A percentile compares a stretch with the other conserved stretches of the same genome.
These are phyloP conservation scores for Eutrema heterophyllum DNA, from an alignment of 345 rosid species.

Conservation along the genomic window DNA sequence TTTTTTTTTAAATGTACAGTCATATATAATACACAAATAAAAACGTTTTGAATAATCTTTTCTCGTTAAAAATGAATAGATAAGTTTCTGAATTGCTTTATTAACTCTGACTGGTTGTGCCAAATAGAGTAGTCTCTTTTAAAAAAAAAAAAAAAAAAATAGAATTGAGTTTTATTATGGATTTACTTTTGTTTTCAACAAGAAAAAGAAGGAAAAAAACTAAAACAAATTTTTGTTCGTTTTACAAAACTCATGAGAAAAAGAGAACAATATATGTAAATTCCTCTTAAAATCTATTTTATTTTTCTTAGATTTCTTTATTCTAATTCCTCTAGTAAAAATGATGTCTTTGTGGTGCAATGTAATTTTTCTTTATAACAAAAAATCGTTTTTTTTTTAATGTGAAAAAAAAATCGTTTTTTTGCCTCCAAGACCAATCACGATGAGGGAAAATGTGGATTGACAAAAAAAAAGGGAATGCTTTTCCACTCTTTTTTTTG, in stretches of 20 bases:
- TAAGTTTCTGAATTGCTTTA: neutral
- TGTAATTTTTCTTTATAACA: too few species aligned
- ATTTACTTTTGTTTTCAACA: neutral
- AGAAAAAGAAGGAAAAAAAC: neutral
- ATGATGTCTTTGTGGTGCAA: neutral
- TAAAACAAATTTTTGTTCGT: neutral
- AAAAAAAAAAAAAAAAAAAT: neutral
- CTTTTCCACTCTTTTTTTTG: neutral
- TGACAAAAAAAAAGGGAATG: neutral
- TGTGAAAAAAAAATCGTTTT: neutral
- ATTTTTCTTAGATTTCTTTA: neutral
- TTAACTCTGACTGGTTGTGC: neutral
- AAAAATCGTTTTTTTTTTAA: neutral
- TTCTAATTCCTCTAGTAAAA: neutral
- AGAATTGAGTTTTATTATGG: neutral
- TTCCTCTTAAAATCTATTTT: neutral
- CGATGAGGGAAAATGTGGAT: neutral
- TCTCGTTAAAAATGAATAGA: neutral
- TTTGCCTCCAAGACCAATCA: neutral
- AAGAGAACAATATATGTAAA: neutral
- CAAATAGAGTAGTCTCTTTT: neutral
- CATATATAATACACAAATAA: neutral
- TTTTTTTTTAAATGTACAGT: neutral
- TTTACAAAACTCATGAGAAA: neutral
- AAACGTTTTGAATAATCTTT: neutral